Conservation (phyloP, 2,329 filamentous ascomycete genomes). For the Paecilomyces sp. region DNA sequence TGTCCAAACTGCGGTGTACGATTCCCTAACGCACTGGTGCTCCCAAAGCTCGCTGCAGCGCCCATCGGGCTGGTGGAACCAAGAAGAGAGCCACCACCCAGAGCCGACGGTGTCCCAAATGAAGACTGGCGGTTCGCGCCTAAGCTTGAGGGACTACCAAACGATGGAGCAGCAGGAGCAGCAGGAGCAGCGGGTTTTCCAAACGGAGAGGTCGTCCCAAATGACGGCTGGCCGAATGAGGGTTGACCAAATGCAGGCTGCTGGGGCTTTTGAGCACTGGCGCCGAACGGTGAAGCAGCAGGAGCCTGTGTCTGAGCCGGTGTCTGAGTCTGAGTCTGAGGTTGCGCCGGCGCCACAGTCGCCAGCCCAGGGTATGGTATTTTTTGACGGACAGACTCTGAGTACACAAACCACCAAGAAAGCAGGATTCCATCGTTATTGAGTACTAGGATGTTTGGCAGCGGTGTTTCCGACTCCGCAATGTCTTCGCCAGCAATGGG, state of each 20-base stretch:
- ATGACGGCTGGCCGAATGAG: slow-evolving; percentile 9
- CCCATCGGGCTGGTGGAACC: slow-evolving; percentile 22
- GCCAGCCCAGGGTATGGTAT: slow-evolving; percentile 66
- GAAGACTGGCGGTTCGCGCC: slow-evolving; percentile 16
- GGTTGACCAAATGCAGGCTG: slow-evolving; percentile 24
- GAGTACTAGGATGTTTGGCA: slow-evolving; percentile 76
- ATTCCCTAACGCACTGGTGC: slow-evolving; percentile 24
- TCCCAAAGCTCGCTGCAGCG: slow-evolving; percentile 24
- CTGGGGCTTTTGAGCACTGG: slow-evolving; percentile 5
- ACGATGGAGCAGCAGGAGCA: slow-evolving; percentile 5
- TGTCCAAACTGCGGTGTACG: slow-evolving; percentile 25
- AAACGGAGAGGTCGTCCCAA: slow-evolving; percentile 20
- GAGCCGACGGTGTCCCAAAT: slow-evolving; percentile 20
- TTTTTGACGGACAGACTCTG: slow-evolving; percentile 70
- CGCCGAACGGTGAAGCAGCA: slow-evolving; percentile 11
- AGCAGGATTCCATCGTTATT: slow-evolving; percentile 83
- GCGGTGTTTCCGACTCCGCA: slow-evolving; percentile 67
- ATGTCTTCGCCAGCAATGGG: slow-evolving; percentile 75
- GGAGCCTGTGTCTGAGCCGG: slow-evolving; percentile 9
- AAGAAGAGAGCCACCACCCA: slow-evolving; percentile 24
- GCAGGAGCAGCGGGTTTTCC: slow-evolving; percentile 15
- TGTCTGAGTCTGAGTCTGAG: slow-evolving; percentile 12
- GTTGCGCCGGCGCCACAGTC: slow-evolving; percentile 16
- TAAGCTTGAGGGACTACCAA: slow-evolving; percentile 21
- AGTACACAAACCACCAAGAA: slow-evolving; percentile 88